phyloP scores from a whole-genome alignment of 352 stramenopile genomes.

The Phytopythium sindhum region DNA sequence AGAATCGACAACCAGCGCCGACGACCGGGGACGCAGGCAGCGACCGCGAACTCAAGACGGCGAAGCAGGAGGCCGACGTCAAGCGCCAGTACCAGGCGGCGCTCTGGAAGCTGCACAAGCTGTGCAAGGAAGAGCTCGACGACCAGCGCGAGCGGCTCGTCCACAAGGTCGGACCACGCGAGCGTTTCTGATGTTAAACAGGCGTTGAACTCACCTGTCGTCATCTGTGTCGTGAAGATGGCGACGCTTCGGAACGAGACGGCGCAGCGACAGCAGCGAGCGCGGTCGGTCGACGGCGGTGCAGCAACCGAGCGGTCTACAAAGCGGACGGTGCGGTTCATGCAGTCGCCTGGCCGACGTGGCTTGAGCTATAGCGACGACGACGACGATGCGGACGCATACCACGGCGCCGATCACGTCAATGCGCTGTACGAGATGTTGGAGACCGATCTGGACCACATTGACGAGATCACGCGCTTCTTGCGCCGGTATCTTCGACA shows the following conservation, averaged over 20 bases:
- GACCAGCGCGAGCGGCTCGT: slow-evolving; percentile 42
- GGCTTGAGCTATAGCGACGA: neutral
- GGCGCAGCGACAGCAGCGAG: slow-evolving; percentile 15
- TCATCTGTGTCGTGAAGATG: slow-evolving; percentile 12
- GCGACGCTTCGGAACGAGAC: slow-evolving; percentile 20
- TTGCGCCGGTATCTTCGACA: slow-evolving; percentile 36
- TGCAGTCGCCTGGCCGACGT: neutral
- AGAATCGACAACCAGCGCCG: neutral
- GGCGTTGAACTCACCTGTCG: neutral
- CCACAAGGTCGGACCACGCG: slow-evolving; percentile 12
- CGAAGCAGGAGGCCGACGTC: neutral
- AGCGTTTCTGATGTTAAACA: neutral
- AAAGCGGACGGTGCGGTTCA: slow-evolving; percentile 4
- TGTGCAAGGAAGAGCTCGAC: slow-evolving; percentile 56
- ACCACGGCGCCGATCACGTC: slow-evolving; percentile 11
- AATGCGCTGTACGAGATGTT: slow-evolving; percentile 40
- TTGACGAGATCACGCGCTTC: slow-evolving; percentile 48
- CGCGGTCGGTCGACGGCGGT: neutral
- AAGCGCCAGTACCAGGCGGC: slow-evolving; percentile 30
- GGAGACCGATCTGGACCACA: slow-evolving; percentile 48
- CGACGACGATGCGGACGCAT: neutral
- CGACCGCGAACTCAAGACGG: neutral
- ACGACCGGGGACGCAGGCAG: neutral
- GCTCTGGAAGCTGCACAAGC: slow-evolving; percentile 57
- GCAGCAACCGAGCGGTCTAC: neutral